phyloP scores from a whole-genome alignment of 495 filamentous ascomycete species.

The Daldinia loculata region DNA sequence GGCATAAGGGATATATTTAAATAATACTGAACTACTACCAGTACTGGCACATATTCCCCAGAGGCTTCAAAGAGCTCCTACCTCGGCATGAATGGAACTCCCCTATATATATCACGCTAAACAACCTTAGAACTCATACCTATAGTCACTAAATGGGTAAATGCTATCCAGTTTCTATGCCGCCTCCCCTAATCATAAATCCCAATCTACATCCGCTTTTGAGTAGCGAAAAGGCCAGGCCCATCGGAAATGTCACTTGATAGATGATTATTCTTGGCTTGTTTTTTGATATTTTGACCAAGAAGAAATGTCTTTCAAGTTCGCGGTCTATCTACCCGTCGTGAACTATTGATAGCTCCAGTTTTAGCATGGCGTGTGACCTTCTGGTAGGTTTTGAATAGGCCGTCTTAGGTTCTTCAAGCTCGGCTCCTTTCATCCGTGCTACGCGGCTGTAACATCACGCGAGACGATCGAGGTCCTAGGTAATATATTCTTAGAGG shows the following conservation, averaged over 20 bases:
- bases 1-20: not conserved
- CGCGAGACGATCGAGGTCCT: constrained; percentile 6
- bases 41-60: not conserved
- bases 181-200: not conserved
- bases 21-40: not conserved
- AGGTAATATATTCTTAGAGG: not conserved
- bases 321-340: not conserved
- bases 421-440: not conserved
- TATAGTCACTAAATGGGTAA: not conserved
- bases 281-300: not conserved
- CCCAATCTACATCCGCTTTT: not conserved
- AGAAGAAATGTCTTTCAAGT: not conserved
- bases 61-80: not conserved
- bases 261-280: not conserved
- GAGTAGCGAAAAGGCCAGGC: not conserved
- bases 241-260: not conserved
- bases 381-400: not conserved
- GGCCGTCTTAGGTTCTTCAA: not conserved
- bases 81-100: not conserved
- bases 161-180: not conserved
- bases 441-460: constrained; percentile 31
- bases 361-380: not conserved
- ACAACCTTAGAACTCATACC: not conserved
- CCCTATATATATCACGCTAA: not conserved
- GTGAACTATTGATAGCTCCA: not conserved